Evolutionary conservation across 1,284 basidiomycete genomes (phyloP).

Genomic region (Ganoderma meredithae): DNA sequence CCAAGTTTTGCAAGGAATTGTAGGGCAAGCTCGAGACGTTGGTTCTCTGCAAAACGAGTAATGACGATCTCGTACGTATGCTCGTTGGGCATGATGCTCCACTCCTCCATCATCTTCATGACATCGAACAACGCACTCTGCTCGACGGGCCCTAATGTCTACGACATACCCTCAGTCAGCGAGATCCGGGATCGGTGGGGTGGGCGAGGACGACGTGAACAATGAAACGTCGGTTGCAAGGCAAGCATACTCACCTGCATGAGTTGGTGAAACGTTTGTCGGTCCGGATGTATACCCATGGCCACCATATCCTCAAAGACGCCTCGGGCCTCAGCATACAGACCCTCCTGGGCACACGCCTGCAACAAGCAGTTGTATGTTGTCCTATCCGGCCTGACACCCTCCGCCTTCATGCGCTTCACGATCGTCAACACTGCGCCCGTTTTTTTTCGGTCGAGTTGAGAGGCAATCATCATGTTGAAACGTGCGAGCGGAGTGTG

Average conservation of each 20-base stretch:
- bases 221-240: neutral
- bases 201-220: neutral
- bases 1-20: constrained; percentile 62
- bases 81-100: constrained; percentile 55
- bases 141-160: constrained; percentile 21
- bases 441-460: constrained; percentile 21
- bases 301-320: constrained; percentile 77
- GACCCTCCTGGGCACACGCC: constrained; percentile 50
- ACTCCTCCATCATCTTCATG: constrained; percentile 55
- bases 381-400: constrained; percentile 55
- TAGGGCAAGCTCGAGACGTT: constrained; percentile 71
- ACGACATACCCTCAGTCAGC: neutral
- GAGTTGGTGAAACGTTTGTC: constrained; percentile 68
- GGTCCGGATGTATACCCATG: constrained; percentile 61
- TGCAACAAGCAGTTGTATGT: constrained; percentile 66
- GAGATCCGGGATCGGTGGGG: neutral
- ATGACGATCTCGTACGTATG: constrained; percentile 64
- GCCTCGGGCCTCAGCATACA: constrained; percentile 66
- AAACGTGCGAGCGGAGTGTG: constrained; percentile 28
- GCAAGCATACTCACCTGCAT: constrained; percentile 55
- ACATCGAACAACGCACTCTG: constrained; percentile 41
- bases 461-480: constrained; percentile 31
- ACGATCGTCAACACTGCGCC: constrained; percentile 35
- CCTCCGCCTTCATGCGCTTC: constrained; percentile 61
- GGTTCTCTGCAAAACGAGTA: constrained; percentile 49